Percentiles rank a stretch among this genome's conserved stretches.
These are phyloP conservation scores for Trametes coccinea DNA, from an alignment of 768 basidiomycete genomes.

Conservation along the genomic window DNA sequence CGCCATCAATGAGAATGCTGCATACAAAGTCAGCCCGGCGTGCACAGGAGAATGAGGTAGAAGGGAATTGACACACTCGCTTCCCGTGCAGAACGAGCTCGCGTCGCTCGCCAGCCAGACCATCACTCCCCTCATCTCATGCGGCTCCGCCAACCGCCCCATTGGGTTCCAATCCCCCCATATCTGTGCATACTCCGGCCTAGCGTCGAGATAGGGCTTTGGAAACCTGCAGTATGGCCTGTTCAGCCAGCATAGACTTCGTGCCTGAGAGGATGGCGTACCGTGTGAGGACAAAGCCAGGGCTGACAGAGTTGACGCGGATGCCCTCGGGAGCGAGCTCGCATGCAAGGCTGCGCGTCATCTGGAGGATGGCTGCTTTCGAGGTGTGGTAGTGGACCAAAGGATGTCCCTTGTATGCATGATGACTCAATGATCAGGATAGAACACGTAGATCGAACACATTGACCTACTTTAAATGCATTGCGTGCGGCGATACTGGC, in stretches of 20 bases:
- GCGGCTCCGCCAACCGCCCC: slow-evolving; percentile 55
- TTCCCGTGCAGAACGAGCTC: slow-evolving; percentile 72
- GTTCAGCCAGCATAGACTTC: no score
- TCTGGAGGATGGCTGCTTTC: slow-evolving; percentile 73
- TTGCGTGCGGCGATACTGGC: slow-evolving; percentile 46
- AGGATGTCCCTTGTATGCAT: slow-evolving; percentile 31
- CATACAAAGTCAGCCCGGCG: not conserved
- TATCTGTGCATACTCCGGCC: slow-evolving; percentile 56
- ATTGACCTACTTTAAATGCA: slow-evolving; percentile 56
- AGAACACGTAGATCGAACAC: slow-evolving; percentile 22
- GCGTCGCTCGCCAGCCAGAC: slow-evolving; percentile 44
- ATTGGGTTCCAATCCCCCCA: slow-evolving; percentile 68
- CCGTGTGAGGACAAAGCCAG: slow-evolving; percentile 70
- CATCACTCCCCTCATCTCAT: slow-evolving; percentile 67
- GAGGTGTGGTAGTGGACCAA: slow-evolving; percentile 55
- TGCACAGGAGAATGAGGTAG: not conserved
- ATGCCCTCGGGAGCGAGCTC: slow-evolving; percentile 65
- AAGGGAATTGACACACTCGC: slow-evolving; percentile 53
- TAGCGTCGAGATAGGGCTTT: slow-evolving; percentile 57
- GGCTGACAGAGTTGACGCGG: slow-evolving; percentile 72
- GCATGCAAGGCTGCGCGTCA: slow-evolving; percentile 77
- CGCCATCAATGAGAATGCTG: slow-evolving; percentile 62
- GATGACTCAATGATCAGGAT: slow-evolving; percentile 51
- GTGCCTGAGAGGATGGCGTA: slow-evolving; percentile 20
- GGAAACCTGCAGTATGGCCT: slow-evolving; percentile 51